Evolutionary conservation across 148 eudicot genomes (phyloP), one percentile per base, ranked within the genome.

Genomic region (Linanthus parryae): DNA sequence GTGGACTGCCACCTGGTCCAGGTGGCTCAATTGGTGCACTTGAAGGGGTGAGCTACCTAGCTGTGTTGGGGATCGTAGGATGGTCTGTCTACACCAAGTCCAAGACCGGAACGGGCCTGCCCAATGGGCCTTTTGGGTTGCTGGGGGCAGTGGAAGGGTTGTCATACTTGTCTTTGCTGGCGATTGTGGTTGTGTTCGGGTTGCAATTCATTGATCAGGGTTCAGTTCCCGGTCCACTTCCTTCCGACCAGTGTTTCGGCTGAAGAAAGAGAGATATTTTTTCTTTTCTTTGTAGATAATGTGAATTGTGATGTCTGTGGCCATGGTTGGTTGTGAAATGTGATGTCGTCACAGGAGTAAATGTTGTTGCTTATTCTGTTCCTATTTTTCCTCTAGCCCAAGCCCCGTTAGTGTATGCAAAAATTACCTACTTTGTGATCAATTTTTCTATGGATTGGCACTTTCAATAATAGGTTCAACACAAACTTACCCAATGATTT

Each of bases 1-100:
- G 99, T 25, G 99, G 99, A 15, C 85, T 92, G 4, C 99, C 99
- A 5, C 99, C 99, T 0, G 96, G 99, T 1, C 96, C 96, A 0
- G 96, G 88, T 2, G 99, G 99, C 26, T 84, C 99, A 0, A 67
- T 92, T 6, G 99, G 99, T 5, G 96, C 96, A 4, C 72, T 92
- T 0, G 99, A 92, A 54, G 99, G 99, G 4, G 83, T 92, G 3
- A 88, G 99, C 73, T 92, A 87, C 73, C 59, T 92, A 31, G 81
- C 42, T 12, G 88, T 92, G 16, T 64, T 68, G 25, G 99, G 85
- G 1, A 84, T 92, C 48, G 79, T 88, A 24, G 94, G 68, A 3
- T 91, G 98, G 98, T 91, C 98, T 0, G 13, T 81, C 26, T 92
- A 87, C 72, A 92, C 96, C 41, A 92, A 92, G 74, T 26, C 72